These are phyloP conservation scores for Lactarius pseudohatsudake DNA, from an alignment of 768 basidiomycete species.

Conservation along the genomic window DNA sequence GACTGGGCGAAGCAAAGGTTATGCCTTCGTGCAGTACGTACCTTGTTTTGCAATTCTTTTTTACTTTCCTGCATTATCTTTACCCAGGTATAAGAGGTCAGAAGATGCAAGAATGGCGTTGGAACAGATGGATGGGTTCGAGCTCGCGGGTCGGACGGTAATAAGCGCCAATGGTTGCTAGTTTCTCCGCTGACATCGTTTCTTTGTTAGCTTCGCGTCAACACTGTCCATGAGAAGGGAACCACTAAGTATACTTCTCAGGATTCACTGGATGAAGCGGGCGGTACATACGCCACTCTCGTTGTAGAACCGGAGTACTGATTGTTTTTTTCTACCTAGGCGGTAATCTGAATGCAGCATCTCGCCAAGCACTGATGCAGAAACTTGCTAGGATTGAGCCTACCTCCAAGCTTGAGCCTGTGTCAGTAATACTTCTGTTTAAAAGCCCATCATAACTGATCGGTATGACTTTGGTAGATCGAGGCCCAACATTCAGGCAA, in stretches of 20 bases:
- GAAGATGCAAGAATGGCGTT: constrained; percentile 96
- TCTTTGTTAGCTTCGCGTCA: constrained; percentile 68
- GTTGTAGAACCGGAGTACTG: neutral
- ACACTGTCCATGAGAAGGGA: constrained; percentile 91
- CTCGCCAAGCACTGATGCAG: constrained; percentile 99
- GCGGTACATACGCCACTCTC: constrained; percentile 51
- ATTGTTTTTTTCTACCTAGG: constrained; percentile 44
- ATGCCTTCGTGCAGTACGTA: constrained; percentile 93
- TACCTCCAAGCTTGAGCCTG: constrained; percentile 53
- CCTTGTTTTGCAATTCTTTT: neutral
- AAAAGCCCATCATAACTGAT: constrained; percentile 23
- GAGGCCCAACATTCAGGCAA: constrained; percentile 76
- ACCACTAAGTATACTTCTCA: constrained; percentile 70
- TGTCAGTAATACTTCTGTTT: constrained; percentile 46
- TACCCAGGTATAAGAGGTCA: constrained; percentile 74
- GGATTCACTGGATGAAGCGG: constrained; percentile 85
- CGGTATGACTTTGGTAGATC: constrained; percentile 42
- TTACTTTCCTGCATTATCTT: neutral
- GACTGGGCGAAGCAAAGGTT: constrained; percentile 96
- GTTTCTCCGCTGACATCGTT: constrained; percentile 28
- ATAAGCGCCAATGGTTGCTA: constrained; percentile 32
- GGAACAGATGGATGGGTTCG: constrained; percentile 99
- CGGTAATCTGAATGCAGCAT: constrained; percentile 97
- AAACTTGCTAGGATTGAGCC: constrained; percentile 96
- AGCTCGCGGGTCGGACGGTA: constrained; percentile 92